Base-by-base conservation (phyloP, 2,329 filamentous ascomycete genomes). In the Leptodontidium sp. region DNA sequence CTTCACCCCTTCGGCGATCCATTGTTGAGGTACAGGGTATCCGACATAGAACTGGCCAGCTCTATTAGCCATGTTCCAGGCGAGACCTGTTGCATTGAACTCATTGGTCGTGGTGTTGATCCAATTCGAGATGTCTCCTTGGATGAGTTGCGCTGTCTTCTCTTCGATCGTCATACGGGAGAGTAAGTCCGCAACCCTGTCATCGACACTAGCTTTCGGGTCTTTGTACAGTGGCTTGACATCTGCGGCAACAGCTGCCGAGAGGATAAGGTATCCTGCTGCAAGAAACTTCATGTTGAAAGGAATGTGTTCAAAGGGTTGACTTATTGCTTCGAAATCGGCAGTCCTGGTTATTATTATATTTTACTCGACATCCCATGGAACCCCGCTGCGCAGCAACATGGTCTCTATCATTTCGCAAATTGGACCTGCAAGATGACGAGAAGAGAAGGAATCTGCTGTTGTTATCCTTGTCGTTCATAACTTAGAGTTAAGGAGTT, bases 141-240 rank as follows among this genome's bases (percentile, higher is more conserved):
- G 89, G 35, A 90, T 83, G 73, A 91, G 82, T 77, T 93, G 91
- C 1, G 89, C 85, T 55, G 88, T 86, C 81, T 94, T 94, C 69
- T 94, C 91, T 75, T 91, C 84, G 65, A 92, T 85, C 0, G 89
- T 92, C 91, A 94, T 94, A 29, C 89, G 86, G 14, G 86, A 86
- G 64, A 94, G 80, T 5, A 94, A 35, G 49, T 68, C 66, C n/a
- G 61, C 55, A n/a, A 68, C 66, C 61, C 66, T 61, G 47, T 32
- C 66, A 43, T 68, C 66, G 21, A 68, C 66, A 21, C 45, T 47
- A 5, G 66, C 66, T 29, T 68, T 53, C 4, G 66, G 53, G 35
- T 68, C 64, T 50, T 68, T 68, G 47, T 68, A 68, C 14, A 68
- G 12, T 21, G 66, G 65, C 43, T 49, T 57, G 14, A 35, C 38